phyloP scores from a whole-genome alignment of 1,139 yeast species.

The Eremothecium sinecaudum region DNA sequence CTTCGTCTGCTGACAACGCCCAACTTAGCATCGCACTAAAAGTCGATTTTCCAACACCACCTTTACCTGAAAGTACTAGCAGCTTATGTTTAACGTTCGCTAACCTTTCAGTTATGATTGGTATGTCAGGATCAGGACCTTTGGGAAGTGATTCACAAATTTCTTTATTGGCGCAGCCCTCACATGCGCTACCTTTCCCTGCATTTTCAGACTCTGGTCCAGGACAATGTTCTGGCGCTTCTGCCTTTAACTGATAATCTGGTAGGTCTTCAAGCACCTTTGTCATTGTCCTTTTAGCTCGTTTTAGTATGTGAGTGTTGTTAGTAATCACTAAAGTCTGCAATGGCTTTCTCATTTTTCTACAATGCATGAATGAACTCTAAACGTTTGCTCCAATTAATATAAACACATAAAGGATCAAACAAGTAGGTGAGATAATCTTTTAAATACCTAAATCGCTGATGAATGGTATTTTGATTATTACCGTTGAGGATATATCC shows the following conservation, averaged over 20 bases:
- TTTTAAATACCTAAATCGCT: too few species aligned
- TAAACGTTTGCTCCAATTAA: too few species aligned
- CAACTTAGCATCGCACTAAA: slow-evolving; percentile 91
- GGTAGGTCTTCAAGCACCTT: neutral
- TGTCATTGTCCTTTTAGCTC: neutral
- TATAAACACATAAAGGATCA: too few species aligned
- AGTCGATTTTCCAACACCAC: slow-evolving; percentile 97
- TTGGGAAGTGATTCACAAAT: slow-evolving; percentile 83
- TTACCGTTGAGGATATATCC: too few species aligned
- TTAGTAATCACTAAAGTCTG: too few species aligned
- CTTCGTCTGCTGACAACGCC: slow-evolving; percentile 89
- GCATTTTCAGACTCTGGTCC: slow-evolving; percentile 94
- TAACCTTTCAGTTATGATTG: slow-evolving; percentile 61
- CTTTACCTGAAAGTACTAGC: slow-evolving; percentile 86
- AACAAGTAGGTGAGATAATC: too few species aligned
- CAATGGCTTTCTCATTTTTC: too few species aligned
- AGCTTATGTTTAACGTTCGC: slow-evolving; percentile 69
- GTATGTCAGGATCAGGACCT: slow-evolving; percentile 94
- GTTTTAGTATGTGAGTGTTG: too few species aligned
- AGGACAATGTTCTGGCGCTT: slow-evolving; percentile 95
- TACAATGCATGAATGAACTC: too few species aligned
- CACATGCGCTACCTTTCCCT: slow-evolving; percentile 89
- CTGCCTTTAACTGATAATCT: slow-evolving; percentile 28
- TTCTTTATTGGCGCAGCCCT: slow-evolving; percentile 87
- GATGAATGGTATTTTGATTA: too few species aligned